Percentiles rank a stretch among this genome's conserved stretches.
These are phyloP conservation scores for Dittrichia graveolens DNA, from an alignment of 129 eudicot species.

Conservation along the genomic window DNA sequence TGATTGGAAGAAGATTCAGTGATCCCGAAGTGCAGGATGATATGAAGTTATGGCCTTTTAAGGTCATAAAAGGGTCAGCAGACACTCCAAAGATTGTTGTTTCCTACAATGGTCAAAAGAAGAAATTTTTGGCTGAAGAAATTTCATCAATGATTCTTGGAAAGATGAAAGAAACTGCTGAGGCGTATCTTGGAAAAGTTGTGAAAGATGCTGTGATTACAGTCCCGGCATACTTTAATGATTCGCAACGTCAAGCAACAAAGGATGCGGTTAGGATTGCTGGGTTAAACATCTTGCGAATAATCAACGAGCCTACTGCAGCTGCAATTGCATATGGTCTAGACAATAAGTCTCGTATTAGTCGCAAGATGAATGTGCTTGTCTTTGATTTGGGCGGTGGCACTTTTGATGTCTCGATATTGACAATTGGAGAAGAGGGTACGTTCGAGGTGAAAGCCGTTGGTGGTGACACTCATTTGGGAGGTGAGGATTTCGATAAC, in stretches of 20 bases:
- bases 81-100: slow-evolving; percentile 30
- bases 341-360: slow-evolving; percentile 1
- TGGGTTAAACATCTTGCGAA: slow-evolving; percentile 14
- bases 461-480: slow-evolving; percentile 36
- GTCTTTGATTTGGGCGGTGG: slow-evolving; percentile 41
- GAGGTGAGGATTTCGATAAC: slow-evolving; percentile 35
- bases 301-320: slow-evolving; percentile 38
- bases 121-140: slow-evolving; percentile 31
- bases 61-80: slow-evolving; percentile 1
- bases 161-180: slow-evolving; percentile 29
- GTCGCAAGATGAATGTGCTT: slow-evolving; percentile 4
- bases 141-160: slow-evolving; percentile 35
- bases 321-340: slow-evolving; percentile 40
- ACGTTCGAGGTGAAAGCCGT: slow-evolving; percentile 30
- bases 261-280: slow-evolving; percentile 28
- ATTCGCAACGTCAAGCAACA: slow-evolving; percentile 35
- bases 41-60: slow-evolving; percentile 28
- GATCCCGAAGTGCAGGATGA: slow-evolving; percentile 11
- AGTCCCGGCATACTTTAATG: slow-evolving; percentile 24
- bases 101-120: slow-evolving; percentile 30
- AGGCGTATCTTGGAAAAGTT: slow-evolving; percentile 20
- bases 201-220: slow-evolving; percentile 29
- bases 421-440: slow-evolving; percentile 14
- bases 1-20: slow-evolving; percentile 25
- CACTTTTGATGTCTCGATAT: slow-evolving; percentile 37